A percentile compares a stretch with the other conserved stretches of the same genome.
Conservation (phyloP, 1,284 basidiomycete species). For the Cryptococcus hybrid region DNA sequence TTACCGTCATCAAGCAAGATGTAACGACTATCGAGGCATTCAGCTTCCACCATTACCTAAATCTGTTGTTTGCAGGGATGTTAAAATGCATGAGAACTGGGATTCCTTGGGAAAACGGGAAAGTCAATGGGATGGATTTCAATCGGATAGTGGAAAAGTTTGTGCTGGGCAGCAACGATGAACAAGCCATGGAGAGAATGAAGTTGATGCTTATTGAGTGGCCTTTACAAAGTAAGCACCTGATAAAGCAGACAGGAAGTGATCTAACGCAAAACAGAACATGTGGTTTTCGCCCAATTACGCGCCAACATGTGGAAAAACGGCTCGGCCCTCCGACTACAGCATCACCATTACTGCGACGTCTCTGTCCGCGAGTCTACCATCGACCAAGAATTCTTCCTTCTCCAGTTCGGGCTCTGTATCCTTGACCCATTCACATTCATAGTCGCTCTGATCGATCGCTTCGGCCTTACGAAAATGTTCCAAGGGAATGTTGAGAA, state of each 20-base stretch:
- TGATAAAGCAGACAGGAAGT: neutral
- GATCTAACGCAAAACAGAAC: constrained; percentile 20
- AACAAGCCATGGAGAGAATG: constrained; percentile 15
- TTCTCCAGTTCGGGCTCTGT: constrained; percentile 81
- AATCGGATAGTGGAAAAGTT: constrained; percentile 17
- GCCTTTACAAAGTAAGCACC: constrained; percentile 70
- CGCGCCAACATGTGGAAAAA: constrained; percentile 97
- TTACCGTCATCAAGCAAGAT: constrained; percentile 64
- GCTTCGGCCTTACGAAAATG: constrained; percentile 77
- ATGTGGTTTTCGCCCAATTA: constrained; percentile 77
- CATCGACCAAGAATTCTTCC: constrained; percentile 94
- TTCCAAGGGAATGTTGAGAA: constrained; percentile 60
- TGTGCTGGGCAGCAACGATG: constrained; percentile 13
- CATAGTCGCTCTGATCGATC: constrained; percentile 82
- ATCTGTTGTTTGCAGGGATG: constrained; percentile 88
- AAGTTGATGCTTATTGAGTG: constrained; percentile 70
- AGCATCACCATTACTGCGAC: constrained; percentile 95
- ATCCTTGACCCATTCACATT: constrained; percentile 76
- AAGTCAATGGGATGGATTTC: constrained; percentile 12
- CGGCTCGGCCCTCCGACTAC: constrained; percentile 91
- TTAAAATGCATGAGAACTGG: constrained; percentile 57
- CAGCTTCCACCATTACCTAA: constrained; percentile 86
- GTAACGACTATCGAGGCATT: constrained; percentile 54
- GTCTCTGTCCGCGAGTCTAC: constrained; percentile 93
- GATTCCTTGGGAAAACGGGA: constrained; percentile 11